phyloP scores from a whole-genome alignment of 371 early-diverging fungal species.

The Coemansia sp. region DNA sequence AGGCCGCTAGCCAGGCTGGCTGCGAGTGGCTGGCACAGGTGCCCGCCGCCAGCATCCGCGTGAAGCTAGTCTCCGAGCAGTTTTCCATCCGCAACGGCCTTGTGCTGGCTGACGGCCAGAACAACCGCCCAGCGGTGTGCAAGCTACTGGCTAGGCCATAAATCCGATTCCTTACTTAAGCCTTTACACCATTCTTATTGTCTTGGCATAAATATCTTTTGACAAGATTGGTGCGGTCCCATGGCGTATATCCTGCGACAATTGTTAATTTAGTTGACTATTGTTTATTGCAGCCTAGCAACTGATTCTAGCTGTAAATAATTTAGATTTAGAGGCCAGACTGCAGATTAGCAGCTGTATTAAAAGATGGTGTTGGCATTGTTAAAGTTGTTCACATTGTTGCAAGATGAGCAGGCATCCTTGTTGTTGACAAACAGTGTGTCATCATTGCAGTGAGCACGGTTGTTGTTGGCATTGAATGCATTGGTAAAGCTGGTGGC shows the following conservation, averaged over 20 bases:
- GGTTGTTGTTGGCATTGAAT: slow-evolving; percentile 12
- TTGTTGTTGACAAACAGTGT: slow-evolving; percentile 18
- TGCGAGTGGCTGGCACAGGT: slow-evolving; percentile 22
- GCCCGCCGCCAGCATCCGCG: slow-evolving; percentile 16
- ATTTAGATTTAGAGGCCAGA: background rate
- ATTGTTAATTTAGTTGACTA: too few species aligned
- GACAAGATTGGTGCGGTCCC: too few species aligned
- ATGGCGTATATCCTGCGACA: too few species aligned
- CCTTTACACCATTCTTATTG: too few species aligned
- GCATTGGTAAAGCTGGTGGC: slow-evolving; percentile 10
- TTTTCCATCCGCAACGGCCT: slow-evolving; percentile 21
- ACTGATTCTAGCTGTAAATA: background rate
- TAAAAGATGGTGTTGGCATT: slow-evolving; percentile 10
- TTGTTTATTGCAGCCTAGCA: too few species aligned
- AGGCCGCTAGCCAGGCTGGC: background rate
- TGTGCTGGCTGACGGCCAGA: slow-evolving; percentile 28
- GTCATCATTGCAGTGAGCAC: slow-evolving; percentile 11
- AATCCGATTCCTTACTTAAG: too few species aligned
- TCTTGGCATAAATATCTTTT: too few species aligned
- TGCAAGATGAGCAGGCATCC: slow-evolving; percentile 2
- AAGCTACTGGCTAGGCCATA: too few species aligned
- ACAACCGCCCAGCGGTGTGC: slow-evolving; percentile 18
- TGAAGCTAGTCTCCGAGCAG: slow-evolving; percentile 40
- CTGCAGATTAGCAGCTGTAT: background rate
- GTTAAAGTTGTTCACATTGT: slow-evolving; percentile 14